Conservation (phyloP, 768 basidiomycete species). For the Daedaleopsis nitida region DNA sequence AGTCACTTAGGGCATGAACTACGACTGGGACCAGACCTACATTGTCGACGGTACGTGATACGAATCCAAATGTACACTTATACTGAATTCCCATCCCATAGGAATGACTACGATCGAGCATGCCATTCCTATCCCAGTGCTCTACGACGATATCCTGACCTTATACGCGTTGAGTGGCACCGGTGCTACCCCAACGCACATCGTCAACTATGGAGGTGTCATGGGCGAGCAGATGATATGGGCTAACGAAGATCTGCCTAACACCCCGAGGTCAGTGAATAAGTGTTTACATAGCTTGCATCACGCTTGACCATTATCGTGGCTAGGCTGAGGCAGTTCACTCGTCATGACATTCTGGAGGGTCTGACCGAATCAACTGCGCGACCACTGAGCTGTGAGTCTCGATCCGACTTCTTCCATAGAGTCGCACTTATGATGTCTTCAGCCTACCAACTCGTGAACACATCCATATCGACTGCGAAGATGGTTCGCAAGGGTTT, state of each 20-base stretch:
- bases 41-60: conserved; percentile 64
- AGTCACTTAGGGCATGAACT: conserved; percentile 63
- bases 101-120: conserved; percentile 82
- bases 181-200: conserved; percentile 71
- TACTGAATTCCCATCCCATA: conserved; percentile 26
- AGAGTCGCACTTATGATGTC: too few species aligned
- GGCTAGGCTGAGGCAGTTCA: conserved; percentile 62
- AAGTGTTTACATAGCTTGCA: too few species aligned
- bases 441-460: conserved; percentile 64
- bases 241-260: conserved; percentile 64
- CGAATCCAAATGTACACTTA: background rate
- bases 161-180: conserved; percentile 70
- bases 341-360: conserved; percentile 66
- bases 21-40: conserved; percentile 78
- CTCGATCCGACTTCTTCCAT: too few species aligned
- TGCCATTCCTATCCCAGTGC: conserved; percentile 60
- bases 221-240: conserved; percentile 69
- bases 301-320: background rate
- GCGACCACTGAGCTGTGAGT: conserved; percentile 59
- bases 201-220: conserved; percentile 77
- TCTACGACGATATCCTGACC: conserved; percentile 68
- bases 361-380: conserved; percentile 59
- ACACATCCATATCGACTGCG: conserved; percentile 67
- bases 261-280: conserved; percentile 68
- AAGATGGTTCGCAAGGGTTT: conserved; percentile 69